Evolutionary conservation across 306 rosid species (phyloP).

Genomic region (Vigna nakashimae): DNA sequence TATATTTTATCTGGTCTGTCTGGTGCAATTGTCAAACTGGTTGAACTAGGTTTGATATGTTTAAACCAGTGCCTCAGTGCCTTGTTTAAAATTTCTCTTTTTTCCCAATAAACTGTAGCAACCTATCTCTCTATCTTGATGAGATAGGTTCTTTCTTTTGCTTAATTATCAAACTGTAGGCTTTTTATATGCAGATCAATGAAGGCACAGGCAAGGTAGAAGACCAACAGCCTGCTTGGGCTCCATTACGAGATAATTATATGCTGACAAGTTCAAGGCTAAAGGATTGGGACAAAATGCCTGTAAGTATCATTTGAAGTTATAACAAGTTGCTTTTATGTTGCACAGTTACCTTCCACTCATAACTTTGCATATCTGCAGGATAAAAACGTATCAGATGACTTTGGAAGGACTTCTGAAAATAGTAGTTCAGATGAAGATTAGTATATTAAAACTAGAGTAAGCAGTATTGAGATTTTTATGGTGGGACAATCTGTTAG

Average conservation of each 20-base stretch:
- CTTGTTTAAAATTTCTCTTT: not conserved
- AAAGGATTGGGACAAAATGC: constrained; percentile 89
- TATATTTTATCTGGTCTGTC: not conserved
- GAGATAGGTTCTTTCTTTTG: constrained; percentile 16
- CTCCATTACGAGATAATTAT: constrained; percentile 89
- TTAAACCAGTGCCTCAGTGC: not conserved
- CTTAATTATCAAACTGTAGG: constrained; percentile 2
- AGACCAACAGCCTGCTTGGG: constrained; percentile 86
- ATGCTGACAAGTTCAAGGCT: constrained; percentile 85
- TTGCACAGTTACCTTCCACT: constrained; percentile 16
- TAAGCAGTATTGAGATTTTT: constrained; percentile 28
- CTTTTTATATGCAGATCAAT: constrained; percentile 52
- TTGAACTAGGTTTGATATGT: not conserved
- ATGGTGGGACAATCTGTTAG: constrained; percentile 4
- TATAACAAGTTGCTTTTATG: not conserved
- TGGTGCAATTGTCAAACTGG: not conserved
- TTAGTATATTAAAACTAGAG: constrained; percentile 44
- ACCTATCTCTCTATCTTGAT: constrained; percentile 20
- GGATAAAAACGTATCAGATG: constrained; percentile 64
- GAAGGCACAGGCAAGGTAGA: constrained; percentile 52
- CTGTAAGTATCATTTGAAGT: constrained; percentile 55
- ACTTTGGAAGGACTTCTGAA: constrained; percentile 58
- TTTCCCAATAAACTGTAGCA: not conserved
- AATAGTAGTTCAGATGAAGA: constrained; percentile 81
- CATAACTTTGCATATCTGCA: constrained; percentile 39